Conservation (phyloP, 495 filamentous ascomycete species). For the Annulohypoxylon maeteangense region DNA sequence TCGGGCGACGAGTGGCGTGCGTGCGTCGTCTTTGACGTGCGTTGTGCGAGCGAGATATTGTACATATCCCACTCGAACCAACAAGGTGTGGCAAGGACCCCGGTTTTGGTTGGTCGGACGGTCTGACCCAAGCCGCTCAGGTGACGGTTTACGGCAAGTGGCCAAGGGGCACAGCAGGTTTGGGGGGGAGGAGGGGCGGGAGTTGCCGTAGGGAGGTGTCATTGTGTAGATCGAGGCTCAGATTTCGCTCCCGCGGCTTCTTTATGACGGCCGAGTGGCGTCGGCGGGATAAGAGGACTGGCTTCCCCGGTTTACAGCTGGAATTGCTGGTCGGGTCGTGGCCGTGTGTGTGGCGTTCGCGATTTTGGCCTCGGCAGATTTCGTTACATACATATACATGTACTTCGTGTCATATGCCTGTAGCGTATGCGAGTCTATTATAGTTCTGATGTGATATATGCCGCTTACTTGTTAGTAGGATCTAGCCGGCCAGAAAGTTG, state of each 20-base stretch:
- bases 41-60: background rate
- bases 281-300: background rate
- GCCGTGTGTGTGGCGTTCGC: background rate
- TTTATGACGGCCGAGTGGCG: background rate
- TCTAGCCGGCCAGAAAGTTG: background rate
- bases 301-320: background rate
- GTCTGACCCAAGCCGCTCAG: conserved; percentile 13
- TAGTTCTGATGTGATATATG: conserved; percentile 15
- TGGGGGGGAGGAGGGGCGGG: conserved; percentile 26
- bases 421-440: conserved; percentile 8
- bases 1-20: too few relatives aligned
- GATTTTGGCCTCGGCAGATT: background rate
- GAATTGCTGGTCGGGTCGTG: background rate
- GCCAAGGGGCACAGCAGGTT: conserved; percentile 33
- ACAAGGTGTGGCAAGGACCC: conserved; percentile 11
- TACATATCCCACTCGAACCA: background rate
- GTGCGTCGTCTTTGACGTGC: too few relatives aligned
- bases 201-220: conserved; percentile 31
- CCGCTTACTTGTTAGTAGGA: conserved; percentile 8
- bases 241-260: conserved; percentile 1
- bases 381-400: conserved; percentile 10
- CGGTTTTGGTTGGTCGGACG: conserved; percentile 8
- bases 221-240: conserved; percentile 37
- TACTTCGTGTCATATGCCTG: conserved; percentile 5
- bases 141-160: conserved; percentile 31